These are phyloP conservation scores for Beauveria bassiana DNA, from an alignment of 2,329 filamentous ascomycete genomes.

Conservation along the genomic window DNA sequence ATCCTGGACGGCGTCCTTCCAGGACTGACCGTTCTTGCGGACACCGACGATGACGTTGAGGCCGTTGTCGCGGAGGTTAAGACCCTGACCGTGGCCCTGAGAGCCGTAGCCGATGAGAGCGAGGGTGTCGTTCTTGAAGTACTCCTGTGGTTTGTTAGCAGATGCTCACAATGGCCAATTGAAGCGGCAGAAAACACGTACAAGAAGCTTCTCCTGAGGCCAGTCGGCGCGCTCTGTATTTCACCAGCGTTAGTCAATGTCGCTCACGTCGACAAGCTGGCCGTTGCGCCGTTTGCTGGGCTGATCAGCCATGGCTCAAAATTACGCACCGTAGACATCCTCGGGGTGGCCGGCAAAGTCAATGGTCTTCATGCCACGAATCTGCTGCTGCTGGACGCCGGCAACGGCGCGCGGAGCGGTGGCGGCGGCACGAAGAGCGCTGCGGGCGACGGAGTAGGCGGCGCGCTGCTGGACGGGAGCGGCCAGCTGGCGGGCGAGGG, in stretches of 20 bases:
- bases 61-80: conserved; percentile 99
- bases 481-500: conserved; percentile 56
- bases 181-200: conserved; percentile 26
- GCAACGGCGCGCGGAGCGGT: conserved; percentile 45
- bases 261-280: background rate
- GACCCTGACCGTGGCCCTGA: conserved; percentile 96
- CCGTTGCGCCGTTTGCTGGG: background rate
- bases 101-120: conserved; percentile 98
- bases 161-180: conserved; percentile 4
- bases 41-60: conserved; percentile 99
- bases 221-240: conserved; percentile 87
- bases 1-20: conserved; percentile 95
- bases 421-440: conserved; percentile 46
- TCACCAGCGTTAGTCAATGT: conserved; percentile 20
- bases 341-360: conserved; percentile 96
- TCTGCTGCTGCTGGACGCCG: conserved; percentile 56
- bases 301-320: background rate
- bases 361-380: conserved; percentile 93
- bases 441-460: conserved; percentile 53
- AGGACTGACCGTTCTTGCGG: conserved; percentile 95
- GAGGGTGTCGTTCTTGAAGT: conserved; percentile 99
- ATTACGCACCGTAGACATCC: conserved; percentile 73
- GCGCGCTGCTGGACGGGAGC: conserved; percentile 55
- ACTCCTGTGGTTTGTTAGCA: conserved; percentile 54
- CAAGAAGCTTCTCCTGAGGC: conserved; percentile 95